Evolutionary conservation across 1,139 yeast genomes (phyloP).

Genomic region (Geotrichum phurueaensis): DNA sequence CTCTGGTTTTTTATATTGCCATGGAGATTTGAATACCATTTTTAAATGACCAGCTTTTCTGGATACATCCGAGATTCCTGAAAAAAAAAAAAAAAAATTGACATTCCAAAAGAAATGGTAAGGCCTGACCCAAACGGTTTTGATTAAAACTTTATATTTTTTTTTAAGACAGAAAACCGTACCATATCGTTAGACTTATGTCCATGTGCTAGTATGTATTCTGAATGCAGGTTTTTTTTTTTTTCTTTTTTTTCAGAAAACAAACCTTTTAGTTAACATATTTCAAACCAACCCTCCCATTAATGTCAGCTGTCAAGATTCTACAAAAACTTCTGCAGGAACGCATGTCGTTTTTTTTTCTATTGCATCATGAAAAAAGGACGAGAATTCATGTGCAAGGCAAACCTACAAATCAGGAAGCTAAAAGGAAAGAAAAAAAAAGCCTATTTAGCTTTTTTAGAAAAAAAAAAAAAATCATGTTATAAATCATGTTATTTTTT

Average conservation of each 20-base stretch:
- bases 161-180: neutral
- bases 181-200: neutral
- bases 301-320: neutral
- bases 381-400: too few species aligned
- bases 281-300: too few species aligned
- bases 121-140: neutral
- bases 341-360: neutral
- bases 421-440: too few species aligned
- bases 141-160: neutral
- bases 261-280: neutral
- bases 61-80: neutral
- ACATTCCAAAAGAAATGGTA: neutral
- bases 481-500: too few species aligned
- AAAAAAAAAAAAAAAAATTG: neutral
- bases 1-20: neutral
- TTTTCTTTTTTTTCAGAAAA: neutral
- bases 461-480: neutral
- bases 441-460: neutral
- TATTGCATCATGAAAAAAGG: too few species aligned
- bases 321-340: neutral
- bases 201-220: neutral
- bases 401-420: too few species aligned
- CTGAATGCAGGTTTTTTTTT: neutral
- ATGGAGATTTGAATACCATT: neutral
- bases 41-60: neutral